These are phyloP conservation scores for Trifolium fragiferum DNA, from an alignment of 306 rosid species.

Conservation along the genomic window DNA sequence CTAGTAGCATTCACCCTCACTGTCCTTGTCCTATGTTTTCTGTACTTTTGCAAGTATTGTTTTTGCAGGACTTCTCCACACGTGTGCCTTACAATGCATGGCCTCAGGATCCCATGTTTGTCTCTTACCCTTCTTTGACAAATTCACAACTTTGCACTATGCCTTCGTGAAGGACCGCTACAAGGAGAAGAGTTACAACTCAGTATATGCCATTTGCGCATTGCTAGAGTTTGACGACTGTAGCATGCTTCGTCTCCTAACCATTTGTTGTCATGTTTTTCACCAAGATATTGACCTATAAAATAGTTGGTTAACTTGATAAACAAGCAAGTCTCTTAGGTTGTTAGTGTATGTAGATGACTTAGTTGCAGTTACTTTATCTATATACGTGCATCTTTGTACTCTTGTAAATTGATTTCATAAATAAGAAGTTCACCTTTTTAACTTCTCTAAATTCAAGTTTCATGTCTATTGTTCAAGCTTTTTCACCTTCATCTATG, in stretches of 20 bases:
- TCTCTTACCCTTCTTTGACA: constrained; percentile 42
- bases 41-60: constrained; percentile 58
- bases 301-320: too few species aligned
- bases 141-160: constrained; percentile 64
- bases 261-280: constrained; percentile 73
- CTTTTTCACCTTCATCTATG: too few species aligned
- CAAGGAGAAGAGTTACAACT: constrained; percentile 47
- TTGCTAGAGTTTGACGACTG: constrained; percentile 67
- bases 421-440: too few species aligned
- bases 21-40: constrained; percentile 50
- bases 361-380: too few species aligned
- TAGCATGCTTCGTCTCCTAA: constrained; percentile 57
- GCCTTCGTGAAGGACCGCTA: constrained; percentile 59
- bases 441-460: too few species aligned
- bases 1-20: constrained; percentile 52
- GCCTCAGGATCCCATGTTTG: constrained; percentile 42
- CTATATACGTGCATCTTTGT: too few species aligned
- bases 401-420: too few species aligned
- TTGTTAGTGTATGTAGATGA: too few species aligned
- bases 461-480: too few species aligned
- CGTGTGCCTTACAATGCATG: constrained; percentile 46
- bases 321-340: too few species aligned
- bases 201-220: constrained; percentile 69
- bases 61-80: constrained; percentile 31
- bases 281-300: constrained; percentile 75